Conservation (phyloP, 345 rosid species). For the Arabidopsis thaliana region DNA sequence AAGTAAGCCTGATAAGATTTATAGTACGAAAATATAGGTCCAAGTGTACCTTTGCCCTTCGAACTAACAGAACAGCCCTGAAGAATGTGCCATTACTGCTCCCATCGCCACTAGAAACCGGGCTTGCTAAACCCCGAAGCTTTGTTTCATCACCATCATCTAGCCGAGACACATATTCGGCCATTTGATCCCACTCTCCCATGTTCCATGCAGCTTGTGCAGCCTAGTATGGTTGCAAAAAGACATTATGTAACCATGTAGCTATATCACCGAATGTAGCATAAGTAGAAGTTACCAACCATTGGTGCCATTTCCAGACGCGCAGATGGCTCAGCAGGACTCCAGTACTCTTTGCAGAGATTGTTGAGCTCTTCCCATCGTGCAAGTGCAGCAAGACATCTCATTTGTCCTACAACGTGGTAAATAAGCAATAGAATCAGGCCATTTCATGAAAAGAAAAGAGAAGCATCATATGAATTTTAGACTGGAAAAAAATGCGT, state of each 20-base stretch:
- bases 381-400: constrained; percentile 98
- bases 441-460: constrained; percentile 23
- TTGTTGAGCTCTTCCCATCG: constrained; percentile 97
- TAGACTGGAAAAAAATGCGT: constrained; percentile 31
- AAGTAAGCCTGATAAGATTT: constrained; percentile 19
- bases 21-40: constrained; percentile 16
- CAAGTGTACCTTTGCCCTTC: constrained; percentile 67
- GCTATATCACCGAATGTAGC: constrained; percentile 25
- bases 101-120: constrained; percentile 90
- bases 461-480: constrained; percentile 30
- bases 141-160: constrained; percentile 97
- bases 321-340: constrained; percentile 94
- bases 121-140: constrained; percentile 80
- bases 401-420: constrained; percentile 75
- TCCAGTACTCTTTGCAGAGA: constrained; percentile 97
- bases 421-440: constrained; percentile 36
- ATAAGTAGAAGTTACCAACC: constrained; percentile 59
- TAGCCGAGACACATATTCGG: constrained; percentile 90
- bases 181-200: constrained; percentile 99
- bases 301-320: constrained; percentile 99
- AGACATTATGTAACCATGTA: constrained; percentile 27
- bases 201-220: constrained; percentile 99
- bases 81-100: constrained; percentile 94
- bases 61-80: constrained; percentile 93
- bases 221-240: constrained; percentile 59